These are phyloP conservation scores for Saturnispora halmiae DNA, from an alignment of 805 yeast genomes.

Conservation along the genomic window DNA sequence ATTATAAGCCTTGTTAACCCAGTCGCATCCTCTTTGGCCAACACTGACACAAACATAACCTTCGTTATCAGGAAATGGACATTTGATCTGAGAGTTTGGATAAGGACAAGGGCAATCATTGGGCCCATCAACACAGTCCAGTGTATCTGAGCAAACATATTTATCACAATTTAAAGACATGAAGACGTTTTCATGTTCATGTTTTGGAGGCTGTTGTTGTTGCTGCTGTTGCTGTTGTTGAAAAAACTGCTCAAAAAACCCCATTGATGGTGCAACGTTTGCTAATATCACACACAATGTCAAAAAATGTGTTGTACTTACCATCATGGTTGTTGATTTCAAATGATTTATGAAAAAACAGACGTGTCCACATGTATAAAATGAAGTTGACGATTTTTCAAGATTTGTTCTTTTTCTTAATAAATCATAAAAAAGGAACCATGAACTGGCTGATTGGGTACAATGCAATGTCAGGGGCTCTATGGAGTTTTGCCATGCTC, in stretches of 20 bases:
- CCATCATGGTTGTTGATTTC: too few species aligned
- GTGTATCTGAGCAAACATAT: constrained; percentile 78
- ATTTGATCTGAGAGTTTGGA: constrained; percentile 76
- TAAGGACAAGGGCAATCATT: constrained; percentile 85
- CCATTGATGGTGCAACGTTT: background rate
- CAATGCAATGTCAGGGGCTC: constrained; percentile 26
- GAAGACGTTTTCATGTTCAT: constrained; percentile 27
- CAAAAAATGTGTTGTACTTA: background rate
- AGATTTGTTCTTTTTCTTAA: too few species aligned
- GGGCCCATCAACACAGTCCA: constrained; percentile 61
- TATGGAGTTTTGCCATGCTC: constrained; percentile 27
- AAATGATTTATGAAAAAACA: too few species aligned
- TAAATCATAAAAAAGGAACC: background rate
- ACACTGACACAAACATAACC: constrained; percentile 74
- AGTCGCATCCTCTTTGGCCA: constrained; percentile 72
- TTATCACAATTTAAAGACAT: constrained; percentile 37
- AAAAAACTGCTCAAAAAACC: constrained; percentile 21
- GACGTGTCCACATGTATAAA: too few species aligned
- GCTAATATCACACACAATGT: background rate
- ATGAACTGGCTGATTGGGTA: constrained; percentile 26
- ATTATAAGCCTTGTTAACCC: constrained; percentile 66
- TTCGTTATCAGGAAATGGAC: constrained; percentile 56
- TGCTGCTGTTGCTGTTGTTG: constrained; percentile 27
- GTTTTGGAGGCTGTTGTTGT: constrained; percentile 32
- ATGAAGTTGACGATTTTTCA: too few species aligned